A percentile compares a stretch with the other conserved stretches of the same genome.
phyloP scores from a whole-genome alignment of 805 yeast species.

The Starmerella vitae region DNA sequence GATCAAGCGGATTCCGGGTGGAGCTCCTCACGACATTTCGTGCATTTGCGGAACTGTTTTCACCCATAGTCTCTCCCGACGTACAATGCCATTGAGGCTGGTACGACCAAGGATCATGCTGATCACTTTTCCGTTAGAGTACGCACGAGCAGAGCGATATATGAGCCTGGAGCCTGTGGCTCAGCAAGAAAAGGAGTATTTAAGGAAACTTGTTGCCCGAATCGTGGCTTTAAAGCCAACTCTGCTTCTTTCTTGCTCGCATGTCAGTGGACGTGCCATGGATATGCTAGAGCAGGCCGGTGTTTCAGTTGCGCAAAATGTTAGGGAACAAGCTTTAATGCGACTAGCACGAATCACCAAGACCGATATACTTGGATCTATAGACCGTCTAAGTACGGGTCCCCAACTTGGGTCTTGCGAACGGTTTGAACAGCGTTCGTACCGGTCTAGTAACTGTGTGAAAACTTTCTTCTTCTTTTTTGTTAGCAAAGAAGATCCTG shows the following conservation, averaged over 20 bases:
- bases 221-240: slow-evolving; percentile 65
- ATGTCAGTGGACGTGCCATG: slow-evolving; percentile 72
- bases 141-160: slow-evolving; percentile 59
- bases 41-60: slow-evolving; percentile 69
- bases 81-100: slow-evolving; percentile 56
- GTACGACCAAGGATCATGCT: slow-evolving; percentile 62
- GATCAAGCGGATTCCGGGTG: slow-evolving; percentile 73
- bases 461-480: slow-evolving; percentile 68
- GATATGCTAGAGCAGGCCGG: slow-evolving; percentile 57
- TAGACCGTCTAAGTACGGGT: slow-evolving; percentile 64
- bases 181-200: slow-evolving; percentile 76
- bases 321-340: slow-evolving; percentile 70
- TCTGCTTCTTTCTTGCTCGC: slow-evolving; percentile 61
- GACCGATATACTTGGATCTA: slow-evolving; percentile 74
- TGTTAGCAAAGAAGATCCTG: slow-evolving; percentile 60
- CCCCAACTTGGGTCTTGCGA: slow-evolving; percentile 67
- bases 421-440: slow-evolving; percentile 57
- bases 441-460: slow-evolving; percentile 35
- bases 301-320: slow-evolving; percentile 65
- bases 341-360: slow-evolving; percentile 64
- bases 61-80: slow-evolving; percentile 69
- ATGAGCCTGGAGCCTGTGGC: slow-evolving; percentile 71
- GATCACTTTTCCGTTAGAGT: slow-evolving; percentile 81
- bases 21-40: slow-evolving; percentile 43
- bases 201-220: slow-evolving; percentile 67